Evolutionary conservation across 2,329 filamentous ascomycete genomes (phyloP).

Genomic region (Aspergillus bombycis): DNA sequence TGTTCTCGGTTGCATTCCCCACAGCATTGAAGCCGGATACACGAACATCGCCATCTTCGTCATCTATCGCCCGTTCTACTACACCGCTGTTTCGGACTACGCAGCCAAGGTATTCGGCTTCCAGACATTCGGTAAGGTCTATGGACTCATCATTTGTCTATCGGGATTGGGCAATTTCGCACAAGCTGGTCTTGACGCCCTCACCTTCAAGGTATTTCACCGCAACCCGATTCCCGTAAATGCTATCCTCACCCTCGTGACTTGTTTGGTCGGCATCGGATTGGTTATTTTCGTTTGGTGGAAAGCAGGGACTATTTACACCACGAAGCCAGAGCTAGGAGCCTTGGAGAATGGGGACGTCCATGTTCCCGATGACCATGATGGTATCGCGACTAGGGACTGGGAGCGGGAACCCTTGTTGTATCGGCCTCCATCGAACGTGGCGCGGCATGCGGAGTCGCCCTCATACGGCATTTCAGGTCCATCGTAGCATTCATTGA

Average conservation of each 20-base stretch:
- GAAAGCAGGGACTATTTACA: slow-evolving; percentile 43
- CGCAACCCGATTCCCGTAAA: slow-evolving; percentile 80
- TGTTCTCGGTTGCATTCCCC: slow-evolving; percentile 72
- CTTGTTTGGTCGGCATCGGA: slow-evolving; percentile 64
- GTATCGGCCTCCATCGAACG: slow-evolving; percentile 1
- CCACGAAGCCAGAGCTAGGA: slow-evolving; percentile 1
- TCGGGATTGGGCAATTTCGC: slow-evolving; percentile 83
- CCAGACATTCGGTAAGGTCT: slow-evolving; percentile 90
- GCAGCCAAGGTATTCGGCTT: slow-evolving; percentile 91
- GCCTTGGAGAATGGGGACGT: slow-evolving; percentile 1
- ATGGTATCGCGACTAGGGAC: slow-evolving; percentile 18
- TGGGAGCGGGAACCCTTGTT: slow-evolving; percentile 24
- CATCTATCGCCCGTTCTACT: slow-evolving; percentile 83
- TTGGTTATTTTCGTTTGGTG: slow-evolving; percentile 69
- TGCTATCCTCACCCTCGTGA: slow-evolving; percentile 64
- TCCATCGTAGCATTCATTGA: background rate
- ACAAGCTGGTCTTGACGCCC: slow-evolving; percentile 76
- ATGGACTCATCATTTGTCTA: slow-evolving; percentile 84
- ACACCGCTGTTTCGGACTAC: slow-evolving; percentile 86
- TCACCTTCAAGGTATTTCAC: slow-evolving; percentile 73
- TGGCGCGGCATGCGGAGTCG: background rate
- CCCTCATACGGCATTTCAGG: slow-evolving; percentile 2
- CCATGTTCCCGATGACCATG: background rate
- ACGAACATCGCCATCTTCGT: slow-evolving; percentile 78
- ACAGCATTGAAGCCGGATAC: slow-evolving; percentile 71